Percentiles rank a stretch among this genome's conserved stretches.
These are phyloP conservation scores for Parasarocladium wereldwijsianum DNA, from an alignment of 2,329 filamentous ascomycete genomes.

Conservation along the genomic window DNA sequence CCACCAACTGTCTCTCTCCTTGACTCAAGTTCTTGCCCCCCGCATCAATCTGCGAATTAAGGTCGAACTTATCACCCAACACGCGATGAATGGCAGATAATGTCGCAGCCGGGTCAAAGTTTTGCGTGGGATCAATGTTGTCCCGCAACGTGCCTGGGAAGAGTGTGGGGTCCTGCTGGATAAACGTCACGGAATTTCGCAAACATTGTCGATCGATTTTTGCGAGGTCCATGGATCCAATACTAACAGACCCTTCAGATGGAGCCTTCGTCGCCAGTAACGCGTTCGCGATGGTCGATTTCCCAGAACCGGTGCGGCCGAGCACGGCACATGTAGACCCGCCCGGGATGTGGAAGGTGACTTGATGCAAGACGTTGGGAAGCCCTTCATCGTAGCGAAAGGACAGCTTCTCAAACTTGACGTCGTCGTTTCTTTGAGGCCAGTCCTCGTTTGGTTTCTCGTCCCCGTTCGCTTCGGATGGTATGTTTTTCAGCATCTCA, in stretches of 20 bases:
- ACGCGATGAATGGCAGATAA: conserved; percentile 41
- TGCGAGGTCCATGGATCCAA: conserved; percentile 38
- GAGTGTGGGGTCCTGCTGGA: conserved; percentile 48
- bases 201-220: conserved; percentile 38
- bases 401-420: conserved; percentile 63
- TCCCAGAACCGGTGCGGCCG: conserved; percentile 75
- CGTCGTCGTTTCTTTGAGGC: conserved; percentile 58
- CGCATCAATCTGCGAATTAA: conserved; percentile 38
- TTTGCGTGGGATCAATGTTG: conserved; percentile 54
- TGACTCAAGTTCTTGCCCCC: conserved; percentile 49
- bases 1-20: conserved; percentile 47
- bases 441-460: conserved; percentile 59
- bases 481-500: conserved; percentile 64
- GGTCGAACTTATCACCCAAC: conserved; percentile 32
- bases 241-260: conserved; percentile 31
- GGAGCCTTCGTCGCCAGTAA: conserved; percentile 42
- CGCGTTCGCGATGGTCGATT: conserved; percentile 57
- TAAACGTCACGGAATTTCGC: conserved; percentile 43
- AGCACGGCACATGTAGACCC: conserved; percentile 52
- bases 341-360: conserved; percentile 59
- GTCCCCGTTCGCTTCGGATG: conserved; percentile 56
- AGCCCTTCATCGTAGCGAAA: conserved; percentile 68
- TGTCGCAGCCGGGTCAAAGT: conserved; percentile 38
- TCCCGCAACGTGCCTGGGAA: conserved; percentile 44
- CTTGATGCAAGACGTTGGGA: conserved; percentile 52